Evolutionary conservation across 257 asterid genomes (phyloP).

Genomic region (Petunia axillaris): DNA sequence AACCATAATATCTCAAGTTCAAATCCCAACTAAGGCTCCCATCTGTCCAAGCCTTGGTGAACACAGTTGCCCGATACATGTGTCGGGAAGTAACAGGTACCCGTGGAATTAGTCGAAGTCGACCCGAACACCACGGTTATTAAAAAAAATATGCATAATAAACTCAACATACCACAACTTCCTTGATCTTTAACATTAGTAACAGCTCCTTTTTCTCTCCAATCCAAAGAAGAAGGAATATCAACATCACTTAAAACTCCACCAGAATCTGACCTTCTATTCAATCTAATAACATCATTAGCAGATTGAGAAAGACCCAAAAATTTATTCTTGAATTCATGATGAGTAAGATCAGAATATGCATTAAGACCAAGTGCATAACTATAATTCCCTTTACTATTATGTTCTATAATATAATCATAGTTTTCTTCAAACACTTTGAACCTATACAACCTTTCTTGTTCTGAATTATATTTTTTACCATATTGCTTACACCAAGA

Average conservation of each 20-base stretch:
- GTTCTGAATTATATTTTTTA: conserved; percentile 62
- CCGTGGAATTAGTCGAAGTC: no score
- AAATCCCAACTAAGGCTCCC: no score
- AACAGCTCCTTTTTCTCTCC: conserved; percentile 90
- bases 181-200: conserved; percentile 90
- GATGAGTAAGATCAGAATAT: conserved; percentile 87
- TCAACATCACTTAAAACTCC: conserved; percentile 41
- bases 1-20: no score
- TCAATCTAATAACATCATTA: conserved; percentile 60
- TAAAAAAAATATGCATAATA: background rate
- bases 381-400: conserved; percentile 52
- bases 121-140: background rate
- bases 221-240: conserved; percentile 72
- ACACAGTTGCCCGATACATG: no score
- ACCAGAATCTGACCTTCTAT: conserved; percentile 33
- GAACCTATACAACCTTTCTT: conserved; percentile 63
- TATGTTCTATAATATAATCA: conserved; percentile 53
- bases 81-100: no score
- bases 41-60: no score
- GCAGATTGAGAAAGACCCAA: conserved; percentile 70
- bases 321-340: conserved; percentile 71
- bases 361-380: conserved; percentile 76
- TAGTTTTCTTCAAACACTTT: conserved; percentile 66
- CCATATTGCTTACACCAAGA: conserved; percentile 73
- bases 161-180: conserved; percentile 68